Base-by-base conservation (phyloP, 2,329 filamentous ascomycete species). In the Ophiocordyceps robertsii region DNA sequence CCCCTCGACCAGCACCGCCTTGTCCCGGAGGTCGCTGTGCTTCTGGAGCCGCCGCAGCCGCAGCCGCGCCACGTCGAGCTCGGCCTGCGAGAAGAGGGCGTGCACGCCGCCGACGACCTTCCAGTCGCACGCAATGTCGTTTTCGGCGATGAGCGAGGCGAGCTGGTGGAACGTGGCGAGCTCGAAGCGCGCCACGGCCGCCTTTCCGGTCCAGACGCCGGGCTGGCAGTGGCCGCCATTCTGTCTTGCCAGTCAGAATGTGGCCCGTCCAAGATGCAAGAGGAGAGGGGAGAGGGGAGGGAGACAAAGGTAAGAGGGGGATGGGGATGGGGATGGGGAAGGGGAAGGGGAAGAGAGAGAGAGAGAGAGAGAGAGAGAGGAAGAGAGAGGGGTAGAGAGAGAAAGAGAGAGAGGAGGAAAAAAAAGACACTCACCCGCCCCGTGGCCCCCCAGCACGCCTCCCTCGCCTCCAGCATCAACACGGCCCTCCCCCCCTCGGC, bases 381-480 rank as follows among this genome's bases (percentile, higher is more conserved):
- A 6, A 27, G 24, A 27, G 24, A 27, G 24, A 27, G 3, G 19
- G 24, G 24, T 2, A 27, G 6, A 19, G 4, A 19, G 19, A 19
- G n/a, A 35, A 3, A 35, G n/a, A 8, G 4, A 12, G 9, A n/a
- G 5, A 13, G 16, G n/a, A n/a, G n/a, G n/a, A n/a, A 27, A 2
- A 13, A 36, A 38, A 11, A 32, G 12, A 17, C 17, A 68, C 77
- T 68, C 54, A 84, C 81, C 54, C 84, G 65, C n/a, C 84, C 84
- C 1, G 84, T 90, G n/a, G 84, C 84, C 16, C 84, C 84, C 75
- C 76, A 88, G 55, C 84, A 89, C 4, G 80, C 82, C 64, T 89
- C 84, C 52, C 84, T 70, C 13, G 84, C 84, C 61, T 90, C 84
- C 6, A 90, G 67, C 66, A 89, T 72, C 6, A 89, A 67, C 8